Percentiles rank a stretch among this genome's conserved stretches.
Conservation (phyloP, 164 flowering plant genomes). For the Akebia trifoliata region DNA sequence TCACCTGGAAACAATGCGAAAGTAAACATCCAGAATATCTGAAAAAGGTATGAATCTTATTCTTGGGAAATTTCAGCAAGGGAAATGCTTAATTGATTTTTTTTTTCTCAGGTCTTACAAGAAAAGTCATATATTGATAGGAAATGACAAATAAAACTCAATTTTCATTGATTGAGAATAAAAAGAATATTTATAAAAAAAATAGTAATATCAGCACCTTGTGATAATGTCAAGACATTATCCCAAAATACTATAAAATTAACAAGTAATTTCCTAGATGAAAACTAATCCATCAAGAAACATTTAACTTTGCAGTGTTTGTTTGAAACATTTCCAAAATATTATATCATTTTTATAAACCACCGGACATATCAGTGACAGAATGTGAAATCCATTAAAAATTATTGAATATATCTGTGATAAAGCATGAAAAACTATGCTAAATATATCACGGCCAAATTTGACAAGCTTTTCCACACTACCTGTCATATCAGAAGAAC, state of each 20-base stretch:
- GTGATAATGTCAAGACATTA: background rate
- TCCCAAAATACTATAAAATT: background rate
- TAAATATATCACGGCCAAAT: background rate
- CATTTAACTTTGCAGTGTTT: background rate
- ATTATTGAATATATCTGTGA: background rate
- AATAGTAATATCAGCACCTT: background rate
- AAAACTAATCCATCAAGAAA: background rate
- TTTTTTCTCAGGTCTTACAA: background rate
- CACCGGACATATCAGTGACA: background rate
- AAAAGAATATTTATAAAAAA: background rate
- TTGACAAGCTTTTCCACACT: constrained; percentile 3
- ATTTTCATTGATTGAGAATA: too few relatives aligned
- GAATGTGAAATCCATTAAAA: background rate
- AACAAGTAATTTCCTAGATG: background rate
- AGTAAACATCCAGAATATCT: constrained; percentile 1
- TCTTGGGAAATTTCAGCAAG: constrained; percentile 1
- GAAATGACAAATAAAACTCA: too few relatives aligned
- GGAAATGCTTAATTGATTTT: background rate
- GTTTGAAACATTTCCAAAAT: background rate
- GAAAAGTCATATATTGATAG: background rate
- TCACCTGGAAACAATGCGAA: constrained; percentile 12
- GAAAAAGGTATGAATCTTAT: background rate
- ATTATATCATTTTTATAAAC: background rate
- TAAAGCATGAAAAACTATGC: background rate
- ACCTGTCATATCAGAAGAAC: constrained; percentile 59